Evolutionary conservation across 2,329 filamentous ascomycete genomes (phyloP).

Genomic region (Simplicillium aogashimaense): DNA sequence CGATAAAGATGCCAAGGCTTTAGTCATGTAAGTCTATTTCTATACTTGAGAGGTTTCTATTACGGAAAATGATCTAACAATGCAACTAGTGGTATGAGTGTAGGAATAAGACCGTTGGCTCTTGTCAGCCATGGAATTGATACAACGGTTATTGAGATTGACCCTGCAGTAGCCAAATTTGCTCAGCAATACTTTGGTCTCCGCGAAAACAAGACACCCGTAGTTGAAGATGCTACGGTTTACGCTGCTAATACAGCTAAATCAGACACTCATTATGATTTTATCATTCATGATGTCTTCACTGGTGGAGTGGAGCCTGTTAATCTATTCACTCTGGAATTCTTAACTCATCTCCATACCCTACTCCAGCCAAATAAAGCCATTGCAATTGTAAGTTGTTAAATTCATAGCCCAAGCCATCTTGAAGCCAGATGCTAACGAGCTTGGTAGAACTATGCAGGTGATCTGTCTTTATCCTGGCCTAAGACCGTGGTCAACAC

Average conservation of each 20-base stretch:
- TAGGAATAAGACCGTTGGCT: conserved; percentile 83
- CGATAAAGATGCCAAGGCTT: conserved; percentile 63
- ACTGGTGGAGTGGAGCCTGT: conserved; percentile 91
- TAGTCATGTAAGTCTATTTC: conserved; percentile 62
- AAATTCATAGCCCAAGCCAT: too few relatives aligned
- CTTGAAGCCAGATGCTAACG: conserved; percentile 8
- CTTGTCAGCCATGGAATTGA: conserved; percentile 80
- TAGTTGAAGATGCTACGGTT: conserved; percentile 72
- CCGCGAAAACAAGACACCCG: conserved; percentile 64
- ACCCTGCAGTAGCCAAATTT: conserved; percentile 78
- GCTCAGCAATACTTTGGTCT: conserved; percentile 77
- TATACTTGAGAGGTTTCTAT: conserved; percentile 4
- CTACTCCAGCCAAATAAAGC: conserved; percentile 71
- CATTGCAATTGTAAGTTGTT: conserved; percentile 69
- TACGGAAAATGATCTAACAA: neutral
- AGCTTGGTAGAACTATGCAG: conserved; percentile 72
- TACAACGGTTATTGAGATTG: conserved; percentile 91
- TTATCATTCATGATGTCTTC: conserved; percentile 96
- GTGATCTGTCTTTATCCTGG: conserved; percentile 69
- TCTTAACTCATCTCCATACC: conserved; percentile 59
- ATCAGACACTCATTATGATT: conserved; percentile 56
- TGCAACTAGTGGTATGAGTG: conserved; percentile 63
- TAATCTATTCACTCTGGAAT: conserved; percentile 77
- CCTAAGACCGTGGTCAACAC: conserved; percentile 74
- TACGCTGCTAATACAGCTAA: conserved; percentile 45